phyloP scores from a whole-genome alignment of 2,329 filamentous ascomycete genomes.

The Didymella keratinophila region DNA sequence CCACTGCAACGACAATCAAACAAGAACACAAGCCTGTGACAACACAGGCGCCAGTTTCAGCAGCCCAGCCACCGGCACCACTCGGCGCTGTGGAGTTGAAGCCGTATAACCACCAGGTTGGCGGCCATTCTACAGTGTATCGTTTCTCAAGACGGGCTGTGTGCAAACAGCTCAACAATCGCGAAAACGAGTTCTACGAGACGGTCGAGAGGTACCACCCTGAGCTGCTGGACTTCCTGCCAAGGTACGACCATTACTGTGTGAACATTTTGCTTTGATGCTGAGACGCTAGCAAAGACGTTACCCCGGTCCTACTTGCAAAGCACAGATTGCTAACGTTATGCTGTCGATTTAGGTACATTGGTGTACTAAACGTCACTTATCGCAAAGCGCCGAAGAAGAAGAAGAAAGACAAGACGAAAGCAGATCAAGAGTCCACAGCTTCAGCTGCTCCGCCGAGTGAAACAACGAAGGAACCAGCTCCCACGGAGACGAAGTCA shows the following conservation, averaged over 20 bases:
- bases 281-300: slow-evolving; percentile 53
- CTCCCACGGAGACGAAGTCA: slow-evolving; percentile 17
- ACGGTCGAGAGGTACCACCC: slow-evolving; percentile 91
- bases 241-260: slow-evolving; percentile 62
- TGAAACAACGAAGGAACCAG: slow-evolving; percentile 24
- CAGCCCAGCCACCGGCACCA: slow-evolving; percentile 61
- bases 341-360: slow-evolving; percentile 71
- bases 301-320: slow-evolving; percentile 7
- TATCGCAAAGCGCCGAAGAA: slow-evolving; percentile 83
- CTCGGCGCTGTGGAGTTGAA: slow-evolving; percentile 94
- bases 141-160: slow-evolving; percentile 94
- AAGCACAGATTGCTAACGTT: slow-evolving; percentile 42
- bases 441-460: slow-evolving; percentile 30
- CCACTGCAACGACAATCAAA: slow-evolving; percentile 44
- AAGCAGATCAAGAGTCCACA: slow-evolving; percentile 28
- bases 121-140: slow-evolving; percentile 95
- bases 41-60: slow-evolving; percentile 22
- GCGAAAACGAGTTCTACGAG: slow-evolving; percentile 99
- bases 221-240: slow-evolving; percentile 87
- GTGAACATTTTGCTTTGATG: slow-evolving; percentile 40
- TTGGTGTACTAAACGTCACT: slow-evolving; percentile 94
- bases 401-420: slow-evolving; percentile 53
- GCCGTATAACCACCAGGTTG: slow-evolving; percentile 96
- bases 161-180: slow-evolving; percentile 97
- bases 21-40: slow-evolving; percentile 43